Base-by-base conservation (phyloP, 495 filamentous ascomycete species). In the Annulohypoxylon bovei region DNA sequence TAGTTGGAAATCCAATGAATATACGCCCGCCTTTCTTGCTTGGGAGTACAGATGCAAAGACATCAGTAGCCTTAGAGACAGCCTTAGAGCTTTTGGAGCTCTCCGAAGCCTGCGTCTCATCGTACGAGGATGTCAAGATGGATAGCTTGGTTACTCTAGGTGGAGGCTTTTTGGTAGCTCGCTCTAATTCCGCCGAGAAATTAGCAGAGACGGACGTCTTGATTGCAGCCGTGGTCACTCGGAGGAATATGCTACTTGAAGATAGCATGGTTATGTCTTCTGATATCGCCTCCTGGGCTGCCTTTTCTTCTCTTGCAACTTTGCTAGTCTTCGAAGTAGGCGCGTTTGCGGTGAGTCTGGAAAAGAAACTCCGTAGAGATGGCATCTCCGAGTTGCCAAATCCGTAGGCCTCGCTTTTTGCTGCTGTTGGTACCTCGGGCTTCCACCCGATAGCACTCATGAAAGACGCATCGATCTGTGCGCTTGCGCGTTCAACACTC, bases 1-100 rank as follows among this genome's bases (percentile, higher is more conserved):
- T 92, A 3, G 96, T 99, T 23, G 95, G 95, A 77, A 98, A 98
- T 1, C 96, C 96, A 72, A 99, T 99, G 76, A 98, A 99, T 32
- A 99, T 89, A 55, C 91, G 88, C 23, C 96, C 96, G 46, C 89
- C 88, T 68, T 86, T 87, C 75, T 93, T 95, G 33, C 88, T 92
- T 20, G 96, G 96, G 1, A 98, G 80, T n/a, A 98, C 93, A 0
- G 93, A 93, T 0, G 89, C 86, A 74, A 99, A 97, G 14, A 98
- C 88, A 67, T 97, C 91, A 1, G 89, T 88, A 18, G 77, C 78
- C 47, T 91, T 84, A 8, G 86, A 81, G 14, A 86, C 81, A 28
- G 76, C 67, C 23, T 82, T 85, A 6, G 76, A 74, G 3, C 59
- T 70, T 11, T 75, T 58, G 0, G 82, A 80, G 40, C 79, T 79